A percentile compares a stretch with the other conserved stretches of the same genome.
phyloP scores from a whole-genome alignment of 2,329 filamentous ascomycete species.

The Monosporascus sp. region DNA sequence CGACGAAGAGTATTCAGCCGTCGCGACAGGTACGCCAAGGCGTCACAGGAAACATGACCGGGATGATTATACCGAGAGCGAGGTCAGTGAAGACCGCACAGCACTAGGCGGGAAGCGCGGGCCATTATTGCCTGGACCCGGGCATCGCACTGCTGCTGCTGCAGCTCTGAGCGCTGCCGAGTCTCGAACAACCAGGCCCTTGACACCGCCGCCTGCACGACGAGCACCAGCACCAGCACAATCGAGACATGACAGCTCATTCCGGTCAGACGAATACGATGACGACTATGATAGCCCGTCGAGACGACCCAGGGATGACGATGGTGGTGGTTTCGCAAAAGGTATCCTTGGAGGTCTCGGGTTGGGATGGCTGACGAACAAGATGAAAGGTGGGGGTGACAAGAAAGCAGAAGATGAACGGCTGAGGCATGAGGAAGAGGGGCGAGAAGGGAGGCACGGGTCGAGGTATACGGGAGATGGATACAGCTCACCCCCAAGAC shows the following conservation, averaged over 20 bases:
- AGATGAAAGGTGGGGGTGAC: slow-evolving; percentile 54
- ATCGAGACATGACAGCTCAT: slow-evolving; percentile 38
- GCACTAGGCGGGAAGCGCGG: slow-evolving; percentile 23
- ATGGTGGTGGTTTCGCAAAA: slow-evolving; percentile 47
- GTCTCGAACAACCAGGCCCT: slow-evolving; percentile 39
- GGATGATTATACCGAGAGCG: slow-evolving; percentile 33
- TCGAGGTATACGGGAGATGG: slow-evolving; percentile 67
- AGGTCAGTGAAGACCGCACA: slow-evolving; percentile 42
- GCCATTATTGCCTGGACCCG: slow-evolving; percentile 40
- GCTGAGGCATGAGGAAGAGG: slow-evolving; percentile 41
- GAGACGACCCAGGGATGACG: slow-evolving; percentile 42
- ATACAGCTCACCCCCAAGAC: slow-evolving; percentile 41
- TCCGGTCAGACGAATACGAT: slow-evolving; percentile 55
- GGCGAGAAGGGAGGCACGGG: slow-evolving; percentile 55
- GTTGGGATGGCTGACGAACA: slow-evolving; percentile 63
- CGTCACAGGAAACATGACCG: slow-evolving; percentile 33
- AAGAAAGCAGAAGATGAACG: slow-evolving; percentile 45
- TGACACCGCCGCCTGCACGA: slow-evolving; percentile 34
- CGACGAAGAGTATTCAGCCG: slow-evolving; percentile 59
- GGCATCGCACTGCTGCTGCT: slow-evolving; percentile 37
- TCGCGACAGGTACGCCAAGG: slow-evolving; percentile 56
- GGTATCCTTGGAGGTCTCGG: slow-evolving; percentile 57
- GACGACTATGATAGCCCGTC: slow-evolving; percentile 58
- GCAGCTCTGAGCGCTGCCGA: slow-evolving; percentile 42
- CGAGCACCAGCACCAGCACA: slow-evolving; percentile 28